Conservation (phyloP, 179 eudicot genomes). For the Vitellaria paradoxa region DNA sequence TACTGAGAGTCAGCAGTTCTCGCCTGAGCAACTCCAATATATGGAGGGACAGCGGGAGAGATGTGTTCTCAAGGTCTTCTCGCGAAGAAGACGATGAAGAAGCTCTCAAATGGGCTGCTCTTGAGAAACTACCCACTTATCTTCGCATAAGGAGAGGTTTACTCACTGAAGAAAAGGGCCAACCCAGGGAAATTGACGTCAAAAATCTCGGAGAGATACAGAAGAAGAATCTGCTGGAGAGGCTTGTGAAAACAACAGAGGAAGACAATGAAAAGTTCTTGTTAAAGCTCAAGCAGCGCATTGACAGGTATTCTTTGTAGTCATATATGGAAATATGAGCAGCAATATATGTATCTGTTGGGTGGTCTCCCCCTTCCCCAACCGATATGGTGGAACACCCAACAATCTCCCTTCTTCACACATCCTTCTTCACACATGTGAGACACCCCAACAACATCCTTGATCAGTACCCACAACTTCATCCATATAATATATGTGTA, state of each 20-base stretch:
- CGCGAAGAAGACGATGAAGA: constrained; percentile 41
- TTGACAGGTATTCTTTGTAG: constrained; percentile 28
- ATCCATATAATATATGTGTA: too few relatives aligned
- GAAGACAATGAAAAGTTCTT: constrained; percentile 47
- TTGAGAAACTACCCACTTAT: constrained; percentile 39
- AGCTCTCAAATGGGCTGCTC: constrained; percentile 47
- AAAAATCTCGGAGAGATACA: constrained; percentile 23
- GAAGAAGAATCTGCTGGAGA: constrained; percentile 27
- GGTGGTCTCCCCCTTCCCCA: too few relatives aligned
- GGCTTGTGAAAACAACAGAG: constrained; percentile 32
- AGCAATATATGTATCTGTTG: too few relatives aligned
- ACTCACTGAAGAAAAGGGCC: constrained; percentile 27
- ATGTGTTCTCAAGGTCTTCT: constrained; percentile 27
- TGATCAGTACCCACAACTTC: too few relatives aligned
- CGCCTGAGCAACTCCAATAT: constrained; percentile 19
- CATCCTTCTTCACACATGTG: too few relatives aligned
- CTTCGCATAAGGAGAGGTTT: constrained; percentile 29
- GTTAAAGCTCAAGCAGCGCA: constrained; percentile 33
- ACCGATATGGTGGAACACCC: too few relatives aligned
- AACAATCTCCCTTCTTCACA: too few relatives aligned
- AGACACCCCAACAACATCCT: too few relatives aligned
- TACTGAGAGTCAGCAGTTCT: constrained; percentile 11
- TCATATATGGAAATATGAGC: too few relatives aligned
- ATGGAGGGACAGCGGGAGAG: constrained; percentile 33
- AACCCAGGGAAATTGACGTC: constrained; percentile 28